Conservation (phyloP, 805 yeast species). For the Schwanniomyces vanrijiae region DNA sequence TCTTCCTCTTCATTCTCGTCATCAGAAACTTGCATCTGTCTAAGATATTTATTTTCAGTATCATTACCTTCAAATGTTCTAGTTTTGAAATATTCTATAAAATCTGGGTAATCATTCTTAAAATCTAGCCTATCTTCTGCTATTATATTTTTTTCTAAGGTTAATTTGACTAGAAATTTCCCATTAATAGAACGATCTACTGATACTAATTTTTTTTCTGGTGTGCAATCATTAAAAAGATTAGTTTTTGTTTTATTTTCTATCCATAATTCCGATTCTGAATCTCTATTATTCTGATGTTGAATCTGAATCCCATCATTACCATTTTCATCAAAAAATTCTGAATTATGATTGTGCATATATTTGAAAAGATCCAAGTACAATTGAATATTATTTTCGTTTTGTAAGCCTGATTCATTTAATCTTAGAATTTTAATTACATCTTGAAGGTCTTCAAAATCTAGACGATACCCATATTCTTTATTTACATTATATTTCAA, state of each 20-base stretch:
- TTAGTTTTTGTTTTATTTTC: not conserved
- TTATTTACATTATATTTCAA: not conserved
- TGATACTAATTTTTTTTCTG: not conserved
- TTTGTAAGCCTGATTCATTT: conserved; percentile 16
- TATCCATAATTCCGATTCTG: not conserved
- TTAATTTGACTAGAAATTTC: not conserved
- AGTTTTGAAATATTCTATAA: conserved; percentile 15
- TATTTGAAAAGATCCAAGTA: conserved; percentile 15
- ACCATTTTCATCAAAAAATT: not conserved
- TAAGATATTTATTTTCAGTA: conserved; percentile 11
- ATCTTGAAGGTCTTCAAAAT: conserved; percentile 6
- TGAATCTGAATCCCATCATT: no score
- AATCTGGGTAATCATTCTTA: conserved; percentile 8
- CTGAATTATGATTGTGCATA: conserved; percentile 6
- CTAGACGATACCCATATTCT: conserved; percentile 3
- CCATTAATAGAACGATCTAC: not conserved
- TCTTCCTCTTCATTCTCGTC: conserved; percentile 18
- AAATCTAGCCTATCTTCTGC: not conserved
- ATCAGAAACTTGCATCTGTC: conserved; percentile 31
- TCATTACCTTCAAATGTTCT: conserved; percentile 5
- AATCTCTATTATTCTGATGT: not conserved
- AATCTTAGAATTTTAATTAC: conserved; percentile 9
- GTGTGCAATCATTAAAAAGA: not conserved
- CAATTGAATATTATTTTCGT: conserved; percentile 14
- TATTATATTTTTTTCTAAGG: not conserved